Percentiles rank a stretch among this genome's conserved stretches.
These are phyloP conservation scores for Fusarium sp. DNA, from an alignment of 2,329 filamentous ascomycete species.

Conservation along the genomic window DNA sequence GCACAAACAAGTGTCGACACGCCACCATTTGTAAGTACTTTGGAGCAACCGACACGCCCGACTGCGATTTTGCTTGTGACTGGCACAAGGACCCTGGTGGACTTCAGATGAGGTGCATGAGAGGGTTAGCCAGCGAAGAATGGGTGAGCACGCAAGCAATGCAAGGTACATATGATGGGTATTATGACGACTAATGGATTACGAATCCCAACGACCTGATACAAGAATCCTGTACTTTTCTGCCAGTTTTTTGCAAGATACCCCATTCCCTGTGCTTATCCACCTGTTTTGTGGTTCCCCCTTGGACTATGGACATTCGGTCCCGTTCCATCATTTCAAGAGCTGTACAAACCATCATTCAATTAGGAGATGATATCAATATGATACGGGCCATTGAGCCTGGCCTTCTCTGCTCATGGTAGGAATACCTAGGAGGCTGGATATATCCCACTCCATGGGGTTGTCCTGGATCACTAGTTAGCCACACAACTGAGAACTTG, in stretches of 20 bases:
- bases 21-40: conserved; percentile 78
- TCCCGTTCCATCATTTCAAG: not conserved
- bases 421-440: conserved; percentile 38
- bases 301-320: not conserved
- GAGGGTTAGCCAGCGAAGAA: conserved; percentile 65
- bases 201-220: not conserved
- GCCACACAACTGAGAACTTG: not conserved
- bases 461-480: conserved; percentile 33
- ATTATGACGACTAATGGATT: conserved; percentile 56
- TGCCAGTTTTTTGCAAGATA: not conserved
- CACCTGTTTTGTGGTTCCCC: not conserved
- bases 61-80: conserved; percentile 78
- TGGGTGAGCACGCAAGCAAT: conserved; percentile 70
- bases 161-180: conserved; percentile 63
- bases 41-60: conserved; percentile 66
- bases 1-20: conserved; percentile 75
- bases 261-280: not conserved
- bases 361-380: conserved; percentile 3
- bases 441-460: conserved; percentile 41
- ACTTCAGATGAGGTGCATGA: conserved; percentile 64
- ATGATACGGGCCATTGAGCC: conserved; percentile 26
- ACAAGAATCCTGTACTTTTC: not conserved
- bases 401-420: conserved; percentile 13
- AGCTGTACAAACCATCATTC: not conserved
- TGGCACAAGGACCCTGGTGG: conserved; percentile 73